Base-by-base conservation (phyloP, 2,329 filamentous ascomycete species). In the Colletotrichum agaves region DNA sequence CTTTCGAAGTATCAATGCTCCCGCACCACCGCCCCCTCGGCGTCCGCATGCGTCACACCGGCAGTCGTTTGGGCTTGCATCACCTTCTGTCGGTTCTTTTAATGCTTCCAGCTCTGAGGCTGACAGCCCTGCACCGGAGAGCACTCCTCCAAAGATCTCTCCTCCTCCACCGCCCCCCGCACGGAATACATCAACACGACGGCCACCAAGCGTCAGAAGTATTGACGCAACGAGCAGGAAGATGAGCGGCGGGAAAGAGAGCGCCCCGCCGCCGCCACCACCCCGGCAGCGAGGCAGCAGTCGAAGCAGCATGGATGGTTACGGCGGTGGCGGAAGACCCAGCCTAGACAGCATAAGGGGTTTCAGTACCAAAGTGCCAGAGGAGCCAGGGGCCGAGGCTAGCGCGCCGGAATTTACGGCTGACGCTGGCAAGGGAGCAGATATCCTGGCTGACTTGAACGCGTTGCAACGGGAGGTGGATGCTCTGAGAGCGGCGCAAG, bases 391-490 rank as follows among this genome's bases (percentile, higher is more conserved):
- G 4, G 72, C 65, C 50, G 71, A 57, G 70, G 77, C 67, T 70
- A 59, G 65, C 41, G 58, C 13, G 55, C 72, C 61, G 69, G 72
- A n/a, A 15, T 57, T 63, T 70, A 37, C 71, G 67, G 49, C 75
- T 35, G 65, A 75, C 33, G 72, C 50, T 27, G 75, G 78, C 72
- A 75, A 82, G 74, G 75, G 81, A 63, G 71, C 80, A 46, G 87
- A 92, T 74, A 93, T 94, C 67, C 78, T 95, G 71, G 91, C 91
- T 1, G 91, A 94, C 75, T 78, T 95, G 62, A 86, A 88, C 52
- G 88, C 89, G 21, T 78, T 95, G 70, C 91, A 93, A 78, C 86
- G 86, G 74, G 92, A 95, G 74, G 91, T 95, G 43, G 91, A 95
- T 78, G 91, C 87, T 4, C 74, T 91, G 49, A 81, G 86, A 72